phyloP scores from a whole-genome alignment of 1,284 basidiomycete species.

The Cryptococcus sp. region DNA sequence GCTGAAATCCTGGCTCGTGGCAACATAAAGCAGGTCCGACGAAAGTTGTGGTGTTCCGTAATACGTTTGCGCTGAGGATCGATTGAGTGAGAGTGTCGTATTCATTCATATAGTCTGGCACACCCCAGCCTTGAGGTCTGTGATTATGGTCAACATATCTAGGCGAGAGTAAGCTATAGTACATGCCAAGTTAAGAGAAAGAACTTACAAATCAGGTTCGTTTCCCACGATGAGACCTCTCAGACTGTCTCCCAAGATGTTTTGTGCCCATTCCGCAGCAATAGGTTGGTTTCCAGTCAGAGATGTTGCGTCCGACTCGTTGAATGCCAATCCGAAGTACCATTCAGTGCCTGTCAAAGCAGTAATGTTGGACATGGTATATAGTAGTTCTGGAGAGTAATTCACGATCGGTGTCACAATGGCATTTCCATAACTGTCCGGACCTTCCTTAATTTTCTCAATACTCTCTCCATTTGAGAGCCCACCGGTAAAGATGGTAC shows the following conservation, averaged over 20 bases:
- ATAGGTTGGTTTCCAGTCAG: conserved; percentile 51
- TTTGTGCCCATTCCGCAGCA: conserved; percentile 53
- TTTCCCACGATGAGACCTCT: conserved; percentile 59
- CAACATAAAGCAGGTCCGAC: conserved; percentile 60
- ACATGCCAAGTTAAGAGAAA: background rate
- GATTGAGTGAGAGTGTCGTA: conserved; percentile 51
- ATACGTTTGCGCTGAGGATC: conserved; percentile 47
- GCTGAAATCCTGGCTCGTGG: conserved; percentile 49
- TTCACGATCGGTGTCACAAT: conserved; percentile 56
- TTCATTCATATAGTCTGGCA: conserved; percentile 54
- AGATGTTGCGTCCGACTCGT: conserved; percentile 45
- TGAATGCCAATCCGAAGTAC: conserved; percentile 58
- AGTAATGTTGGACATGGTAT: conserved; percentile 59
- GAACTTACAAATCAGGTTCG: conserved; percentile 62
- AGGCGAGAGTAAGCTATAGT: conserved; percentile 4
- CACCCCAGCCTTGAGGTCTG: conserved; percentile 45
- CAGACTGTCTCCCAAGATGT: conserved; percentile 58
- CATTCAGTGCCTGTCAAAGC: conserved; percentile 56
- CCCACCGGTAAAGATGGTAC: conserved; percentile 51
- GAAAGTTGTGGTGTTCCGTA: conserved; percentile 53
- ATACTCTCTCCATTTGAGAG: conserved; percentile 52
- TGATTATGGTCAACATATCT: conserved; percentile 35
- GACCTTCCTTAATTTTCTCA: conserved; percentile 34
- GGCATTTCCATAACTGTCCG: conserved; percentile 9
- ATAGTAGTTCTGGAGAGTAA: conserved; percentile 58